Evolutionary conservation across 2,329 filamentous ascomycete genomes (phyloP).

Genomic region (Verruconis gallopava): DNA sequence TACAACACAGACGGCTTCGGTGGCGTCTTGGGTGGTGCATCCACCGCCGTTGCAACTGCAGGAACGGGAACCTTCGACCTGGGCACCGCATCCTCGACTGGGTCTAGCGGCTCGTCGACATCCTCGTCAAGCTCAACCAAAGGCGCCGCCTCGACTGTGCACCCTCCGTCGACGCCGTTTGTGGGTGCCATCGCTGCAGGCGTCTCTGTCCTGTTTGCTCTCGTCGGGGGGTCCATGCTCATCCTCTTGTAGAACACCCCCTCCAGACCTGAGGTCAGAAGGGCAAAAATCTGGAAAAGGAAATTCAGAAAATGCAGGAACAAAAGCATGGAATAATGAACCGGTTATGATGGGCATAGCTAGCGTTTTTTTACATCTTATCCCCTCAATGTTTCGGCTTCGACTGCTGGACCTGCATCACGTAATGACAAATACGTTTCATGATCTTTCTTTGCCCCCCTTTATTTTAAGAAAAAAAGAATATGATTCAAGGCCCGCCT

Average conservation of each 20-base stretch:
- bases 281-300: too few relatives aligned
- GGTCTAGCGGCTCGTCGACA: neutral
- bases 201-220: neutral
- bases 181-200: neutral
- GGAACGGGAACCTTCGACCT: constrained; percentile 9
- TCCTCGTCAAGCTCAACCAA: neutral
- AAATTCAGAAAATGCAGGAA: too few relatives aligned
- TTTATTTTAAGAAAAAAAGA: too few relatives aligned
- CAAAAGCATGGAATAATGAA: too few relatives aligned
- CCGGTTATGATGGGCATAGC: too few relatives aligned
- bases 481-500: too few relatives aligned
- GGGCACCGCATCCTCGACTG: constrained; percentile 4
- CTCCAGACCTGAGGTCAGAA: neutral
- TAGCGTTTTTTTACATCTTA: too few relatives aligned
- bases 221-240: constrained; percentile 3
- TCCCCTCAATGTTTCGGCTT: too few relatives aligned
- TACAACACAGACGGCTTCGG: neutral
- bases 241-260: constrained; percentile 1
- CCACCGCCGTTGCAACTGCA: neutral
- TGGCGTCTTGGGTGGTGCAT: neutral
- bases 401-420: too few relatives aligned
- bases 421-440: too few relatives aligned
- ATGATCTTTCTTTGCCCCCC: too few relatives aligned
- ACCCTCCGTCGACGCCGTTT: neutral
- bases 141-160: neutral